Evolutionary conservation across 2,329 filamentous ascomycete species (phyloP).

Genomic region (Colletotrichum scovillei): DNA sequence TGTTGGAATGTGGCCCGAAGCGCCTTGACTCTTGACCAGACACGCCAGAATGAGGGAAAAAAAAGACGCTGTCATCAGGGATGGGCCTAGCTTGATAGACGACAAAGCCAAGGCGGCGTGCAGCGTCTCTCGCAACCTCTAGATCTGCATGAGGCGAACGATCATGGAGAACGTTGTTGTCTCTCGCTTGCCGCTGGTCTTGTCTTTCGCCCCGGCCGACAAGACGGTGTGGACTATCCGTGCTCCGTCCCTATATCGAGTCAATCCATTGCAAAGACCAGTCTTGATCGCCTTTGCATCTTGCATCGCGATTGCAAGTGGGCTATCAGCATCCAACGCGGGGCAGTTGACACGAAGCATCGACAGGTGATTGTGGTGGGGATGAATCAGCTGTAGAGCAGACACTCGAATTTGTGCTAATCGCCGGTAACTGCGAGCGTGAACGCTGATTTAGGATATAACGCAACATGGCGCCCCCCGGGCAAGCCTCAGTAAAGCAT

Average conservation of each 20-base stretch:
- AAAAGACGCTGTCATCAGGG: slow-evolving; percentile 13
- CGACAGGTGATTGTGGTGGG: not conserved
- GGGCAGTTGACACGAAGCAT: not conserved
- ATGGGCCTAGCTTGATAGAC: slow-evolving; percentile 13
- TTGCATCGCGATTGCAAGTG: not conserved
- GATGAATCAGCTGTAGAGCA: not conserved
- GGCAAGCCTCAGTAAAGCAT: not conserved
- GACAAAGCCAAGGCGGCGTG: slow-evolving; percentile 10
- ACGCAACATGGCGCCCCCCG: not conserved
- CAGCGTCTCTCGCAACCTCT: not conserved
- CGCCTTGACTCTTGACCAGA: not conserved
- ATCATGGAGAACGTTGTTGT: slow-evolving; percentile 8
- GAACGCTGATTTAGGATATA: not conserved
- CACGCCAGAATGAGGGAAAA: not conserved
- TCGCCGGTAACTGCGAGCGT: not conserved
- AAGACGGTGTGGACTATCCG: not conserved
- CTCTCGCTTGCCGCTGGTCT: slow-evolving; percentile 12
- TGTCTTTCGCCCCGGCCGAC: not conserved
- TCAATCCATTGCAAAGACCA: not conserved
- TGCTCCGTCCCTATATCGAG: not conserved
- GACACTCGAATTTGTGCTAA: not conserved
- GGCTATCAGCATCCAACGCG: not conserved
- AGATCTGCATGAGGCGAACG: slow-evolving; percentile 4
- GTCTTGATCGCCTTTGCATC: not conserved
- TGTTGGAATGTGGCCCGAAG: not conserved